A percentile compares a stretch with the other conserved stretches of the same genome.
phyloP scores from a whole-genome alignment of 768 basidiomycete species.

The Rhodotorula graminis region DNA sequence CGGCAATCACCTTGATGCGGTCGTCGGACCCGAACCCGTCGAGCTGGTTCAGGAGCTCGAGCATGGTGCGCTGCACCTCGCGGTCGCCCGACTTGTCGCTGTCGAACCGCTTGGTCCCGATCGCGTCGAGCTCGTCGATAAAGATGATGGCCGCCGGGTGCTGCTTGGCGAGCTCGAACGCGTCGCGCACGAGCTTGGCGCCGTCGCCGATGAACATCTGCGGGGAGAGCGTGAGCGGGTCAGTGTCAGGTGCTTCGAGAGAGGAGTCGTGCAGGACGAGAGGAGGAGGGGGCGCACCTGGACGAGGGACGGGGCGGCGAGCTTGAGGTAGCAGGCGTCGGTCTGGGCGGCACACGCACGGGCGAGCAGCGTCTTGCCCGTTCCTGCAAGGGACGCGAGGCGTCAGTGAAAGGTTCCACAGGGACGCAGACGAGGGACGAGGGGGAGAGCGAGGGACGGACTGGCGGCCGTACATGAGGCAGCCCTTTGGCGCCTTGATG shows the following conservation, averaged over 20 bases:
- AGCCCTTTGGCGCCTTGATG: conserved; percentile 95
- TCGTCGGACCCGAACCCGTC: conserved; percentile 97
- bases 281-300: conserved; percentile 52
- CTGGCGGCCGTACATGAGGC: conserved; percentile 97
- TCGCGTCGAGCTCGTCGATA: conserved; percentile 97
- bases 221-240: background rate
- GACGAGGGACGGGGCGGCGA: conserved; percentile 93
- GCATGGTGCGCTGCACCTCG: conserved; percentile 99
- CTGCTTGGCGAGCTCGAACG: conserved; percentile 95
- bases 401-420: background rate
- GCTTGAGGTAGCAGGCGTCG: conserved; percentile 94
- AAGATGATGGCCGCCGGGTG: conserved; percentile 94
- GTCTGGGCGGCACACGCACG: conserved; percentile 97
- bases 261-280: background rate
- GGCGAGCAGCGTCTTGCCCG: conserved; percentile 94
- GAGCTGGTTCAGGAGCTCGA: conserved; percentile 94
- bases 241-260: background rate
- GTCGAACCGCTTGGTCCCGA: conserved; percentile 97
- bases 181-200: conserved; percentile 96
- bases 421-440: background rate
- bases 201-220: conserved; percentile 99
- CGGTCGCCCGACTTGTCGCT: conserved; percentile 98
- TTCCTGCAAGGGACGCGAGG: conserved; percentile 53
- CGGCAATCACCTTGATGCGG: conserved; percentile 98
- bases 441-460: conserved; percentile 51